Conservation (phyloP, 2,329 filamentous ascomycete genomes). For the Cercospora sp. region DNA sequence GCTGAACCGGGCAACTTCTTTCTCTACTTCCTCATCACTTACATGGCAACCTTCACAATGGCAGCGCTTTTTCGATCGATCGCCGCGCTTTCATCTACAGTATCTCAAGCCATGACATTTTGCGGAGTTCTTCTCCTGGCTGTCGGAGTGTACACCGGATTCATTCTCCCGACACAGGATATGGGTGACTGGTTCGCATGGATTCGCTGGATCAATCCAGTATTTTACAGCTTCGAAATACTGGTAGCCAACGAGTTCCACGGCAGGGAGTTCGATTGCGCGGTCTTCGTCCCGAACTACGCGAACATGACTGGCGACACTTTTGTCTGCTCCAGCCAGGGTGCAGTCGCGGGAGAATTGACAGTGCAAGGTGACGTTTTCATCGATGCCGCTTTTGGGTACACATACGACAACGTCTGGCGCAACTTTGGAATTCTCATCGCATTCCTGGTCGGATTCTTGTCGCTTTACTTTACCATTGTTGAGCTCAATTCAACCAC, state of each 20-base stretch:
- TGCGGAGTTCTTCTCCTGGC: conserved; percentile 55
- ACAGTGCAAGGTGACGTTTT: conserved; percentile 46
- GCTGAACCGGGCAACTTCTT: conserved; percentile 54
- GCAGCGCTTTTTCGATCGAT: conserved; percentile 61
- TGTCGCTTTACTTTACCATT: conserved; percentile 62
- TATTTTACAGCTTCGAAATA: conserved; percentile 66
- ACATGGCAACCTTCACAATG: conserved; percentile 57
- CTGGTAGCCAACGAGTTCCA: conserved; percentile 58
- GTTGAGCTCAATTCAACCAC: conserved; percentile 66
- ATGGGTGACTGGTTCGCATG: conserved; percentile 60
- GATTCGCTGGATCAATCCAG: conserved; percentile 53
- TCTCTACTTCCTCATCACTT: conserved; percentile 64
- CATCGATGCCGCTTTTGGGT: conserved; percentile 39
- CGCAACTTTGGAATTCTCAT: conserved; percentile 69
- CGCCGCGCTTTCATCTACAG: conserved; percentile 58
- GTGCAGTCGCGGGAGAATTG: conserved; percentile 42
- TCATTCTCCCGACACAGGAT: conserved; percentile 31
- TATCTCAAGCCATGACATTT: conserved; percentile 65
- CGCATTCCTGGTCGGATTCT: conserved; percentile 65
- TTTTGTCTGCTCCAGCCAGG: conserved; percentile 43
- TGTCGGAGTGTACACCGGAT: conserved; percentile 65
- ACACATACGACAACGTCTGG: conserved; percentile 45
- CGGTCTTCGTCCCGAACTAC: conserved; percentile 43
- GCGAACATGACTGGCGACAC: conserved; percentile 33
- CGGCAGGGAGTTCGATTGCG: conserved; percentile 38